Conservation (phyloP, 2,329 filamentous ascomycete species). For the Magnaporthiopsis poae region DNA sequence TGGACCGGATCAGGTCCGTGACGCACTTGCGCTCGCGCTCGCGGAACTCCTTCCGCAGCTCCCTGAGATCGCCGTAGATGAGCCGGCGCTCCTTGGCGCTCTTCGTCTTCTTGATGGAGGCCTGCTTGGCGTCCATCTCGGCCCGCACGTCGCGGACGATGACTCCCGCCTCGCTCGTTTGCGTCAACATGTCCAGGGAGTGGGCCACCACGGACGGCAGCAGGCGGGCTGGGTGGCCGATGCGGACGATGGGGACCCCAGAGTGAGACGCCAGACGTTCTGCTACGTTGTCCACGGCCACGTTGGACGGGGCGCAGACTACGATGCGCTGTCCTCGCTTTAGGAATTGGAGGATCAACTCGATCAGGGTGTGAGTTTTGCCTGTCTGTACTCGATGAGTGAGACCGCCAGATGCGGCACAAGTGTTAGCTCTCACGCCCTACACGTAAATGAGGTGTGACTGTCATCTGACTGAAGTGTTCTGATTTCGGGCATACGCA, state of each 20-base stretch:
- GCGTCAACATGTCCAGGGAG: slow-evolving; percentile 82
- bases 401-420: not conserved
- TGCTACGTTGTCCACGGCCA: slow-evolving; percentile 96
- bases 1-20: slow-evolving; percentile 60
- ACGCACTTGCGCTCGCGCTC: slow-evolving; percentile 77
- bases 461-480: too few species aligned
- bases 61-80: slow-evolving; percentile 77
- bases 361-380: slow-evolving; percentile 92
- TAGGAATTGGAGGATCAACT: slow-evolving; percentile 84
- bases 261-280: slow-evolving; percentile 71
- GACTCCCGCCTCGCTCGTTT: slow-evolving; percentile 77
- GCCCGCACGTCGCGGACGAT: slow-evolving; percentile 83
- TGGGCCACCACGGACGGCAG: slow-evolving; percentile 80
- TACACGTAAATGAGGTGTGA: not conserved
- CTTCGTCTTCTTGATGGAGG: slow-evolving; percentile 63
- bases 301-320: slow-evolving; percentile 94
- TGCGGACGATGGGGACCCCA: slow-evolving; percentile 74
- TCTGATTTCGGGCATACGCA: slow-evolving; percentile 23
- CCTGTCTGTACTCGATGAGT: slow-evolving; percentile 51
- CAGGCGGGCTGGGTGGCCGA: slow-evolving; percentile 85
- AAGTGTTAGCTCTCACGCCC: not conserved
- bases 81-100: slow-evolving; percentile 67
- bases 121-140: slow-evolving; percentile 88
- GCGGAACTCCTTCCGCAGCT: slow-evolving; percentile 78
- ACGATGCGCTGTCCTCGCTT: slow-evolving; percentile 64